Percentiles rank a stretch among this genome's conserved stretches.
These are phyloP conservation scores for Setaria viridis DNA, from an alignment of 202 grass and related monocot genomes.

Conservation along the genomic window DNA sequence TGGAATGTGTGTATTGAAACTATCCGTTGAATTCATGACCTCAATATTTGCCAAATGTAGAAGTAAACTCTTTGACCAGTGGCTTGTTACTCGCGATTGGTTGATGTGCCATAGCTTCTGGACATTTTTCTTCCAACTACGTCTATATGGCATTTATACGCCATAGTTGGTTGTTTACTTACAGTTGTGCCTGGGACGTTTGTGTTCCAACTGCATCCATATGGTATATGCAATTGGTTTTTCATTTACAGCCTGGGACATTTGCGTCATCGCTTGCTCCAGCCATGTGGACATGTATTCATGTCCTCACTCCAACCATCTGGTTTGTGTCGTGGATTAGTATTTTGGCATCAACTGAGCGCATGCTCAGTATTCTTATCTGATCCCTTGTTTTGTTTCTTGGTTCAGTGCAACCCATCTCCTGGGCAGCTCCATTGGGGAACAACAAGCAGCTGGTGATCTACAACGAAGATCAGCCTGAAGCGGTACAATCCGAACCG, in stretches of 20 bases:
- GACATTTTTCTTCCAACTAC: neutral
- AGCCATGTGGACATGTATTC: neutral
- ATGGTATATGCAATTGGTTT: neutral
- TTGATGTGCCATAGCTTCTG: neutral
- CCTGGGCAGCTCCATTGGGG: neutral
- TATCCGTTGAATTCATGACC: neutral
- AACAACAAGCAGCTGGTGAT: neutral
- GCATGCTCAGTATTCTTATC: neutral
- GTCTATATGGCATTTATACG: neutral
- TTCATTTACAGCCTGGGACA: neutral
- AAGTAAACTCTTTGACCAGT: neutral
- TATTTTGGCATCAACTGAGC: neutral
- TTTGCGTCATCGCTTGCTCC: neutral
- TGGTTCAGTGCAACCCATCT: conserved; percentile 18
- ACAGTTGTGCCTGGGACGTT: neutral
- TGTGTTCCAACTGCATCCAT: neutral
- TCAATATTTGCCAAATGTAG: neutral
- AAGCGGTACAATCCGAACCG: neutral
- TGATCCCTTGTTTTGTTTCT: conserved; percentile 18
- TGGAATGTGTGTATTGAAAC: neutral
- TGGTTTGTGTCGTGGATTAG: neutral
- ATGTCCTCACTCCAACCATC: neutral
- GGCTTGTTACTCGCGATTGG: neutral
- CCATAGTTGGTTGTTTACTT: neutral
- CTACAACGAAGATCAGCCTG: neutral